Conservation (phyloP, 768 basidiomycete species). For the Collybia sp. region DNA sequence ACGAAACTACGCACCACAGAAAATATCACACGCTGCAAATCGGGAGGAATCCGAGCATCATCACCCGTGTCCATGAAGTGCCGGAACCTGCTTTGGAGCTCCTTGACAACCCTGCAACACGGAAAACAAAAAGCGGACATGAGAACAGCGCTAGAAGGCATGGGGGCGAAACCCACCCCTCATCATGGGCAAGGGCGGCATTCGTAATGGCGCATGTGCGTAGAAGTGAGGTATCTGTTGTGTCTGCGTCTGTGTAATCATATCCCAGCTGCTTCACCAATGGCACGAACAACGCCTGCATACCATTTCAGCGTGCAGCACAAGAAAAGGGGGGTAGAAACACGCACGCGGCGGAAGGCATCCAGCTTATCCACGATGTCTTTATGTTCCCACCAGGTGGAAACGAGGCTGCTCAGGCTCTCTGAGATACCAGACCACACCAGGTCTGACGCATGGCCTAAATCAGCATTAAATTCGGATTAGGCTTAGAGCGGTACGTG, state of each 20-base stretch:
- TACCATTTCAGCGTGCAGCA: slow-evolving; percentile 2
- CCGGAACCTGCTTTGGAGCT: slow-evolving; percentile 67
- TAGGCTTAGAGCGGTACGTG: background rate
- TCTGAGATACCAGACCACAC: slow-evolving; percentile 74
- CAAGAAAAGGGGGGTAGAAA: background rate
- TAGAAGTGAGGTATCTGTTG: slow-evolving; percentile 62
- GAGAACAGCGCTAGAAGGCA: background rate
- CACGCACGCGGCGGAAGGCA: slow-evolving; percentile 53
- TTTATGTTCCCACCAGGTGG: slow-evolving; percentile 82
- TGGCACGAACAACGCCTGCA: slow-evolving; percentile 64
- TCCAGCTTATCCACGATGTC: slow-evolving; percentile 49
- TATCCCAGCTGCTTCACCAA: slow-evolving; percentile 77
- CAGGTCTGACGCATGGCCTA: slow-evolving; percentile 42
- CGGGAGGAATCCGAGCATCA: slow-evolving; percentile 73
- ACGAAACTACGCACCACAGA: slow-evolving; percentile 33
- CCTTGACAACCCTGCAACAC: slow-evolving; percentile 61
- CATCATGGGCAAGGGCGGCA: slow-evolving; percentile 27
- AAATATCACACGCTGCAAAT: slow-evolving; percentile 61
- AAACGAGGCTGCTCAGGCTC: slow-evolving; percentile 48
- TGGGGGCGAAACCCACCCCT: slow-evolving; percentile 14
- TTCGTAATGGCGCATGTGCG: slow-evolving; percentile 68
- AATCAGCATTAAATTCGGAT: background rate
- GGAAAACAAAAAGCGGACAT: slow-evolving; percentile 2
- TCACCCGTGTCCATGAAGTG: slow-evolving; percentile 69
- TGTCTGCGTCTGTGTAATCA: slow-evolving; percentile 62